Evolutionary conservation across 768 basidiomycete genomes (phyloP), one percentile per base, ranked within the genome.

Genomic region (Suillus discolor): DNA sequence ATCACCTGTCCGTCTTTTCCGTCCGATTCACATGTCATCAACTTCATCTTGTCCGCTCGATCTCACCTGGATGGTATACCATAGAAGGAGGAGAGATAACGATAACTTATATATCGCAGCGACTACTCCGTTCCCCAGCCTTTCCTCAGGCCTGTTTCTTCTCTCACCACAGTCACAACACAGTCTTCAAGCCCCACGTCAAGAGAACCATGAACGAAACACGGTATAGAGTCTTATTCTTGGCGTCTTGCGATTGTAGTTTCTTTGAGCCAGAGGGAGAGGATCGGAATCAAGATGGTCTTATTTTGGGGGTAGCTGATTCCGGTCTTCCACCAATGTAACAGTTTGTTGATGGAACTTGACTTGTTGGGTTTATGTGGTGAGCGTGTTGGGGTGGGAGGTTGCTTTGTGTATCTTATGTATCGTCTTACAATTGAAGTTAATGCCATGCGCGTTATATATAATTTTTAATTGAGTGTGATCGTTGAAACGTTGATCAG

Each of bases 51-150:
- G 53, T 8, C 39, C 39, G 28, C 25, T 41, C 39, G 59, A 60
- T 60, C 39, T 55, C 54, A 55, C 20, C 54, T 55, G 31, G 31
- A n/a, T n/a, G 20, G 31, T 55, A 60, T 60, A 60, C 59, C 59
- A 42, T 60, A 60, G 59, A 60, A 41, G 57, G 57, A 59, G 38
- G 23, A 42, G 57, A 59, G 39, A 60, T 42, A 42, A 60, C 39
- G 39, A 60, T 60, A 60, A 60, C 25, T 60, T 60, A 60, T 60
- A 59, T 59, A 42, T 60, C 59, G 18, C 59, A 60, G 39, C 39
- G 25, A 41, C 59, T 42, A 42, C 57, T 28, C 25, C 18, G 25
- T 3, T 42, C 59, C 39, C 59, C 59, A 60, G 25, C 59, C 59
- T 42, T 28, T 41, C 16, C 59, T 11, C 25, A 9, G 41, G 18